Percentiles rank a stretch among this genome's conserved stretches.
These are phyloP conservation scores for Stemphylium vesicarium DNA, from an alignment of 2,329 filamentous ascomycete species.

Conservation along the genomic window DNA sequence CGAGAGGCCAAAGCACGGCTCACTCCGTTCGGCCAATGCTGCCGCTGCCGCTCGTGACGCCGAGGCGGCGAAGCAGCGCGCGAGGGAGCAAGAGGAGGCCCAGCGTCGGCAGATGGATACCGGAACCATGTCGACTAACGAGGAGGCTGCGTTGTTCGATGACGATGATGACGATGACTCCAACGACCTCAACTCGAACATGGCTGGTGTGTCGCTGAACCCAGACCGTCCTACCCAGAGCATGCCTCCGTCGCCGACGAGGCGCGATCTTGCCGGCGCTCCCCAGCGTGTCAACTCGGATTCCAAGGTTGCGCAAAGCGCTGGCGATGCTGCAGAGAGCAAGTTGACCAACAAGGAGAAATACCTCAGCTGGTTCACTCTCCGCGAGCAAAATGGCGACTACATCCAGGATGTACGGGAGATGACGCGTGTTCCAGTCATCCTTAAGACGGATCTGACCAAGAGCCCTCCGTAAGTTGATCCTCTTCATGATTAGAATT, in stretches of 20 bases:
- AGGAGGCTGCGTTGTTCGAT: constrained; percentile 93
- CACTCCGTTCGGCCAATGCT: constrained; percentile 75
- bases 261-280: constrained; percentile 70
- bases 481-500: not conserved
- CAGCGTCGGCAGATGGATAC: constrained; percentile 94
- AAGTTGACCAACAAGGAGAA: constrained; percentile 94
- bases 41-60: constrained; percentile 79
- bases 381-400: constrained; percentile 90
- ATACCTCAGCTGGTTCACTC: constrained; percentile 86
- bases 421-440: constrained; percentile 97
- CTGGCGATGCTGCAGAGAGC: constrained; percentile 73
- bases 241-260: constrained; percentile 87
- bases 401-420: constrained; percentile 98
- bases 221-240: constrained; percentile 90
- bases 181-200: constrained; percentile 87
- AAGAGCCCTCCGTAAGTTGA: constrained; percentile 98
- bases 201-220: constrained; percentile 86
- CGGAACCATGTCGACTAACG: constrained; percentile 89
- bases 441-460: constrained; percentile 95
- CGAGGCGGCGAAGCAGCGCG: constrained; percentile 79
- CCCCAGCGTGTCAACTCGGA: constrained; percentile 92
- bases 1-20: constrained; percentile 85
- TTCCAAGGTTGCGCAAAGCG: constrained; percentile 78
- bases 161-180: constrained; percentile 80
- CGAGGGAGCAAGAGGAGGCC: constrained; percentile 87